Evolutionary conservation across 371 early-diverging fungal species (phyloP).

Genomic region (Rhizopus sp.): DNA sequence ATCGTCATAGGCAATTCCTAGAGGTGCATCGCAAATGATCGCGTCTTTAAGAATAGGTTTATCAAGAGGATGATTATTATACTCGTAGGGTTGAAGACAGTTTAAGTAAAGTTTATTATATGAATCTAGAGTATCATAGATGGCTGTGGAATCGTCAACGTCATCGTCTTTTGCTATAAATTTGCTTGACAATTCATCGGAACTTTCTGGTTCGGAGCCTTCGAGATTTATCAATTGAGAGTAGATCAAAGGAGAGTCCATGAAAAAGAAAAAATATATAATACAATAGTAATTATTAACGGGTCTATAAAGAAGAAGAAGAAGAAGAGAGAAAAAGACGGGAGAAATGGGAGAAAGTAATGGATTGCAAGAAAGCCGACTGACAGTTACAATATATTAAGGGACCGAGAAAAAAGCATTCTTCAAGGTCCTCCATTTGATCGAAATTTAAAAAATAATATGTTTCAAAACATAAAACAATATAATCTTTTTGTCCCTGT

Average conservation of each 20-base stretch:
- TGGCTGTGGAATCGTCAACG: neutral
- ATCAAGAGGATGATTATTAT: neutral
- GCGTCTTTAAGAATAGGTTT: neutral
- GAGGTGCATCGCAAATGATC: neutral
- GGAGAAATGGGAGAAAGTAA: constrained; percentile 14
- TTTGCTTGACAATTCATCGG: neutral
- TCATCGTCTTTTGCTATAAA: neutral
- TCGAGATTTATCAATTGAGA: constrained; percentile 28
- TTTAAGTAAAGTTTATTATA: neutral
- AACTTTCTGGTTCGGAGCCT: constrained; percentile 9
- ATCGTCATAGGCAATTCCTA: constrained; percentile 16
- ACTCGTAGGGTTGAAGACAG: neutral
- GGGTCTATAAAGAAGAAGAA: neutral
- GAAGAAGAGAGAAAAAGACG: constrained; percentile 4
- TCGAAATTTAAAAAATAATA: no score
- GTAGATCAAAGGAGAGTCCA: constrained; percentile 10
- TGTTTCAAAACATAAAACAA: no score
- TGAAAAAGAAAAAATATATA: neutral
- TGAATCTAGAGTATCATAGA: neutral
- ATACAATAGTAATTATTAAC: no score
- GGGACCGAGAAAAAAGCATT: no score
- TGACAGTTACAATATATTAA: no score
- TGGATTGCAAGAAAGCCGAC: neutral
- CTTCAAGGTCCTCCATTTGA: no score
- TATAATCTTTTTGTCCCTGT: no score